phyloP scores from a whole-genome alignment of 306 rosid genomes.

The Abrus precatorius region DNA sequence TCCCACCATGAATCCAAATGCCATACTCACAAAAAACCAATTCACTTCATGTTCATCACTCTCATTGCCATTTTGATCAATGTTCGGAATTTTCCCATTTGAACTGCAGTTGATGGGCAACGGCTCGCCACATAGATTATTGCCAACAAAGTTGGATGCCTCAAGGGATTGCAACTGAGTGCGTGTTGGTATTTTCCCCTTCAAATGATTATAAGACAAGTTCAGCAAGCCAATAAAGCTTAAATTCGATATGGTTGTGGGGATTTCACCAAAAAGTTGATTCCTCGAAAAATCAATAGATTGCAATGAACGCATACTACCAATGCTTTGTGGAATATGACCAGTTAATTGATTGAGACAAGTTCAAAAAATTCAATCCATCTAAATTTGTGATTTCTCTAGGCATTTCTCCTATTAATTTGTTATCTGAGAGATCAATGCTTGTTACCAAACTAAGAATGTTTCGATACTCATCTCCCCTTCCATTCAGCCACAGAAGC shows the following conservation, averaged over 20 bases:
- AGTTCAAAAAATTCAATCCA: constrained; percentile 39
- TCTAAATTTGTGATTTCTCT: constrained; percentile 3
- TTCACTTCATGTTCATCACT: neutral
- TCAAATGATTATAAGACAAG: constrained; percentile 50
- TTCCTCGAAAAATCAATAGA: constrained; percentile 49
- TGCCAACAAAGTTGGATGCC: constrained; percentile 43
- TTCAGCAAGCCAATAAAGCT: constrained; percentile 36
- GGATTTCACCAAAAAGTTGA: constrained; percentile 49
- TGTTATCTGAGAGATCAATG: constrained; percentile 9
- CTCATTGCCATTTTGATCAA: neutral
- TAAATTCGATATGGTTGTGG: constrained; percentile 37
- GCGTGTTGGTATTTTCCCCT: constrained; percentile 46
- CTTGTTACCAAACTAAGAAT: neutral
- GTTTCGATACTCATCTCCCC: neutral
- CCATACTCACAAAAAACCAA: constrained; percentile 21
- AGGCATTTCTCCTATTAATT: constrained; percentile 7
- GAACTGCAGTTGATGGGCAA: neutral
- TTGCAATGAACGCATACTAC: constrained; percentile 23
- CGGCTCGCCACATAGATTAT: constrained; percentile 42
- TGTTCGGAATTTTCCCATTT: neutral
- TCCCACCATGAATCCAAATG: constrained; percentile 42
- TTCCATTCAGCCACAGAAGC: neutral
- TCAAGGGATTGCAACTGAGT: constrained; percentile 48
- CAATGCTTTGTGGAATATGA: constrained; percentile 41
- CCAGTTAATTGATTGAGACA: constrained; percentile 48